Base-by-base conservation (phyloP, 2,329 filamentous ascomycete genomes). In the Phialophora expanda region DNA sequence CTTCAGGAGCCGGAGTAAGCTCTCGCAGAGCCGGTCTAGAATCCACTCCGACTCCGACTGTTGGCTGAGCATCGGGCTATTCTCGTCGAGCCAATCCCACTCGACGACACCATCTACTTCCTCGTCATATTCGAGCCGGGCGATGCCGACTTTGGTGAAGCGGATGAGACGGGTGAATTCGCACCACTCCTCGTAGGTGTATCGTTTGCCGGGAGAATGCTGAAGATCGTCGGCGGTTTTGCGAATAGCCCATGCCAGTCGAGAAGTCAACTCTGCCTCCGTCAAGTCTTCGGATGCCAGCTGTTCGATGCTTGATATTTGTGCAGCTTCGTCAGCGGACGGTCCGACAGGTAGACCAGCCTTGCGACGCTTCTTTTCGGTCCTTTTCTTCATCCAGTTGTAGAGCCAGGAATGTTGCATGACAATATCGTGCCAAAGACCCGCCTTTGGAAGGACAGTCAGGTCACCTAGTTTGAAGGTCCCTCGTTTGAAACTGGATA, bases 111-210 rank as follows among this genome's bases (percentile, higher is more conserved):
- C 86, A 30, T 86, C 84, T n/a, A 85, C 81, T 22, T 85, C 83
- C 64, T 86, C 84, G 7, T 84, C 80, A 1, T 77, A 70, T 32
- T 77, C 70, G 2, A 78, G 73, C 50, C 76, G 74, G 2, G 74
- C 72, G 2, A 77, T 71, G 12, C 71, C 73, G 30, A 74, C 78
- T 61, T 73, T 75, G 44, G 77, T 84, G 69, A 88, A 88, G 1
- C 85, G 81, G 44, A 96, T 90, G 34, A 97, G 82, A 24, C 86
- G 85, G 7, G 93, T 88, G 72, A 92, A 95, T 80, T 91, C 91
- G 0, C 90, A 90, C 93, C 93, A 96, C 75, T 96, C 90, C 70
- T 93, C 87, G 69, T 93, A 97, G 0, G 81, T 83, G 75, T 97
- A 97, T 61, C 83, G 84, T 62, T 87, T 88, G 0, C 84, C 82